Base-by-base conservation (phyloP, 2,329 filamentous ascomycete species). In the Camptophora hylomeconis region DNA sequence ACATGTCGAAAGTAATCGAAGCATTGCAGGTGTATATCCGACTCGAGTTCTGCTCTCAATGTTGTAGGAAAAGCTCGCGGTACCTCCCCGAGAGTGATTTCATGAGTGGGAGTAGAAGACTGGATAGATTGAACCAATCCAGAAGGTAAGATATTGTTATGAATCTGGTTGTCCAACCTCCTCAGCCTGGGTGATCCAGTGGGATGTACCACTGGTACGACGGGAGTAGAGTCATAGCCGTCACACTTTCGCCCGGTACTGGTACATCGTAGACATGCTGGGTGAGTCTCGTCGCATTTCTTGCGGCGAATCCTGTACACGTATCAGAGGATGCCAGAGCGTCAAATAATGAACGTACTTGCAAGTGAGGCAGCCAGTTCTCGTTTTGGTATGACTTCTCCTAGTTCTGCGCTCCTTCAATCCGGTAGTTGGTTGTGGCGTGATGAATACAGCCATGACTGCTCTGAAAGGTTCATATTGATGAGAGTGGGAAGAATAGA, bases 221-320 rank as follows among this genome's bases (percentile, higher is more conserved):
- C 12, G 19, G 12, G 17, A 29, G 17, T n/a, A 16, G 26, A 3
- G 5, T 20, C 29, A 31, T 51, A 51, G 17, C 49, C 48, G 29
- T 51, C 48, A 30, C 48, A 51, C 32, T 45, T 45, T 13, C 49
- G 44, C 16, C 49, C 49, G 11, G 49, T 51, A 16, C 45, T 46
- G 5, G 43, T 45, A 35, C 49, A 52, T 28, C 44, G 36, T 10
- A 31, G 27, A 33, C 48, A 51, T 16, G 26, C 34, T 3, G 49
- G 49, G 11, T 44, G 47, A n/a, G 42, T 41, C 31, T 51, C 49
- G 25, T 46, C 49, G 26, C 49, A 52, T 32, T 52, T 52, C 22
- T 51, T 45, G 10, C 47, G 41, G 29, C 49, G 25, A 17, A 41
- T 43, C 26, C 36, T 39, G 20, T 17, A 7, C 16, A 15, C 16